Percentiles rank a stretch among this genome's conserved stretches.
These are phyloP conservation scores for Penicillium polonicum DNA, from an alignment of 2,329 filamentous ascomycete genomes.

Conservation along the genomic window DNA sequence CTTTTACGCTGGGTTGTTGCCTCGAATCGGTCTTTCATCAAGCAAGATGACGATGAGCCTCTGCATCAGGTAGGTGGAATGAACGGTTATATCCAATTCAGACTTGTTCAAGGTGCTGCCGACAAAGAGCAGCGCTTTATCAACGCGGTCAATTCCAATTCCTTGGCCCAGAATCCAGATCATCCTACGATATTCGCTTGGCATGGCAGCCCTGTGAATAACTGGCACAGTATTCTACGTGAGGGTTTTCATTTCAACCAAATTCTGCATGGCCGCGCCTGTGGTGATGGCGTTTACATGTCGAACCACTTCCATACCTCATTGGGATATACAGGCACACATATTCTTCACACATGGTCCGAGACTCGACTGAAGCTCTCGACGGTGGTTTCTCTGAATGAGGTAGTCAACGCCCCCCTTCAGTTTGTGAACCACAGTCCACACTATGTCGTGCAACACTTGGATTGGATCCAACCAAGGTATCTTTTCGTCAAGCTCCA, in stretches of 20 bases:
- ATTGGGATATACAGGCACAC: conserved; percentile 46
- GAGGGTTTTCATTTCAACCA: conserved; percentile 73
- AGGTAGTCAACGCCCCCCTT: conserved; percentile 72
- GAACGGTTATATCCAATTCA: conserved; percentile 71
- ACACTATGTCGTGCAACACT: conserved; percentile 69
- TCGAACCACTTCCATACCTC: conserved; percentile 61
- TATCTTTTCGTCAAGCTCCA: conserved; percentile 67
- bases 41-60: conserved; percentile 58
- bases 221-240: conserved; percentile 90
- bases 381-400: conserved; percentile 71
- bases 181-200: conserved; percentile 78
- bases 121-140: conserved; percentile 80
- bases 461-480: conserved; percentile 87
- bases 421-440: conserved; percentile 58
- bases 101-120: conserved; percentile 82
- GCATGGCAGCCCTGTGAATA: conserved; percentile 73
- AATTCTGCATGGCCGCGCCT: conserved; percentile 64
- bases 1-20: conserved; percentile 85
- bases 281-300: conserved; percentile 80
- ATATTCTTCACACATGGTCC: conserved; percentile 55
- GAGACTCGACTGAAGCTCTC: conserved; percentile 62
- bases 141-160: conserved; percentile 53
- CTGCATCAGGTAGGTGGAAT: conserved; percentile 63
- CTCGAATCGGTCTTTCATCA: conserved; percentile 82
- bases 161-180: conserved; percentile 39